phyloP scores from a whole-genome alignment of 2,329 filamentous ascomycete species.

The Neonectria hederae region DNA sequence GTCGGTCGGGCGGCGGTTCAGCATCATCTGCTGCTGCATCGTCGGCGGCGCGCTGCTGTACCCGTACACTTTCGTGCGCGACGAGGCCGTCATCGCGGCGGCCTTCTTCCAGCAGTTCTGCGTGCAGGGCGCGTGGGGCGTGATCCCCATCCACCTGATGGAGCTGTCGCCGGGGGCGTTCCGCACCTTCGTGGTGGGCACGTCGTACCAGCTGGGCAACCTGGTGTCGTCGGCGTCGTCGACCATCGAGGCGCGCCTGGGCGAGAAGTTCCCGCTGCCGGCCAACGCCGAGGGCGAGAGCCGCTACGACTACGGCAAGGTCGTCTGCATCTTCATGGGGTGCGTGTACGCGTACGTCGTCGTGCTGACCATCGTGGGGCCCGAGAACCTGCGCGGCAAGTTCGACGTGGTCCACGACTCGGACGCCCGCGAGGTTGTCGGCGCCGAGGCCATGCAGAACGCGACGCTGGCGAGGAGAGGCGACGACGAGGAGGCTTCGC shows the following conservation, averaged over 20 bases:
- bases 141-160: slow-evolving; percentile 82
- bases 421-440: slow-evolving; percentile 58
- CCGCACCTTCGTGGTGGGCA: slow-evolving; percentile 78
- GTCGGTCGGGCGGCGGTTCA: slow-evolving; percentile 74
- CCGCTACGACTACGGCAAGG: slow-evolving; percentile 80
- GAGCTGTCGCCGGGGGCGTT: slow-evolving; percentile 78
- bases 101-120: slow-evolving; percentile 88
- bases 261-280: slow-evolving; percentile 77
- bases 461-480: slow-evolving; percentile 10
- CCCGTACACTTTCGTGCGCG: slow-evolving; percentile 78
- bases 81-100: slow-evolving; percentile 74
- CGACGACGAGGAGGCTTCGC: slow-evolving; percentile 31
- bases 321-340: slow-evolving; percentile 92
- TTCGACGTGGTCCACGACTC: slow-evolving; percentile 61
- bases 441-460: slow-evolving; percentile 47
- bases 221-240: slow-evolving; percentile 74
- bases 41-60: slow-evolving; percentile 81
- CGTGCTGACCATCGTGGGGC: slow-evolving; percentile 69
- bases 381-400: slow-evolving; percentile 61
- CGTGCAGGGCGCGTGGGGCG: slow-evolving; percentile 80
- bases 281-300: slow-evolving; percentile 57
- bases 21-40: slow-evolving; percentile 71
- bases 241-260: slow-evolving; percentile 80
- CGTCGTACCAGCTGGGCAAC: slow-evolving; percentile 81
- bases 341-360: slow-evolving; percentile 77